A percentile compares a stretch with the other conserved stretches of the same genome.
phyloP scores from a whole-genome alignment of 202 grass and related monocot genomes.

The Bolboschoenoplectus hybrid region DNA sequence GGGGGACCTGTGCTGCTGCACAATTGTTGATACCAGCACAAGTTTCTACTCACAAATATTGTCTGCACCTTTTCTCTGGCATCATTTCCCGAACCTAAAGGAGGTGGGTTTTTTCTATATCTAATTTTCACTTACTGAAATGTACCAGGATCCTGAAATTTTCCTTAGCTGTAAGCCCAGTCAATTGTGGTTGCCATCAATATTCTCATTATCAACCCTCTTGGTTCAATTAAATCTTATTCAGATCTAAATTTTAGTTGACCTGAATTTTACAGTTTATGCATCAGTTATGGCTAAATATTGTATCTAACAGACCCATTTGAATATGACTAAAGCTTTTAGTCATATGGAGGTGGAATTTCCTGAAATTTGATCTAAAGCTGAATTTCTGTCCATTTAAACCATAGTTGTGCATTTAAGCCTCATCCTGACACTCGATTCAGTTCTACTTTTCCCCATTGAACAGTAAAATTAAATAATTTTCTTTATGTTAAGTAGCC shows the following conservation, averaged over 20 bases:
- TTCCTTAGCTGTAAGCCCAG: neutral
- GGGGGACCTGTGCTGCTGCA: constrained; percentile 56
- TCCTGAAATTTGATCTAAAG: constrained; percentile 23
- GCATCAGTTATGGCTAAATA: neutral
- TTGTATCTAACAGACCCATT: neutral
- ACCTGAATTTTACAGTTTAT: neutral
- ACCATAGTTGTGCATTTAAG: neutral
- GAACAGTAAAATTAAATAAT: neutral
- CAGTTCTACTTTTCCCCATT: neutral
- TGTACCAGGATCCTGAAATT: neutral
- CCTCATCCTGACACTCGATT: neutral
- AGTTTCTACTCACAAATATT: constrained; percentile 88
- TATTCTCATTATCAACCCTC: neutral
- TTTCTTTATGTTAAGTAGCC: neutral
- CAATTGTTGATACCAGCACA: constrained; percentile 63
- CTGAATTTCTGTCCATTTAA: neutral
- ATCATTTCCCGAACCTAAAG: constrained; percentile 81
- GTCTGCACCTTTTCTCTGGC: constrained; percentile 92
- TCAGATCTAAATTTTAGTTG: neutral
- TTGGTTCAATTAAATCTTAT: neutral
- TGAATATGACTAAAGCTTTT: neutral
- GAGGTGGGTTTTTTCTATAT: constrained; percentile 60
- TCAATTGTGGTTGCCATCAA: neutral
- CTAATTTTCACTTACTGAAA: constrained; percentile 14
- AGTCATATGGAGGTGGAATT: neutral